A percentile compares a stretch with the other conserved stretches of the same genome.
These are phyloP conservation scores for Saraca asoca DNA, from an alignment of 331 rosid species.

Conservation along the genomic window DNA sequence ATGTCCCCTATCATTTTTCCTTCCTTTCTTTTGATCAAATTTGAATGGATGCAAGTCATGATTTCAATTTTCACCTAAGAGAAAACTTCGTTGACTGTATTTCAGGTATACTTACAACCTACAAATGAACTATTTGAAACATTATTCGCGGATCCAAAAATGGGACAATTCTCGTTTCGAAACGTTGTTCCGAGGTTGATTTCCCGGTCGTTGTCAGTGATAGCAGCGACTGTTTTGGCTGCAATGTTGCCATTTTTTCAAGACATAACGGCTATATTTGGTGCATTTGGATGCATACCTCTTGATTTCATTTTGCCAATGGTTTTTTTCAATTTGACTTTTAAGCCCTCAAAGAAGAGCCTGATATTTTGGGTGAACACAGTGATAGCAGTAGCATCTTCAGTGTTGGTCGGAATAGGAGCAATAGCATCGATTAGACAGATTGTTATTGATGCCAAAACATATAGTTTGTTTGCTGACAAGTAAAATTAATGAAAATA, in stretches of 20 bases:
- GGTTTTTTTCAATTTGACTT: constrained; percentile 67
- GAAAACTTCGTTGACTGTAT: constrained; percentile 3
- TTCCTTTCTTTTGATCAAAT: no score
- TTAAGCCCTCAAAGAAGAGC: constrained; percentile 69
- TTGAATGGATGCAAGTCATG: no score
- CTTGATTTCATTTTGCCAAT: constrained; percentile 82
- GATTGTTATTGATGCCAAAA: constrained; percentile 64
- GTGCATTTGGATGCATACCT: constrained; percentile 84
- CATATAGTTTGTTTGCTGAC: constrained; percentile 60
- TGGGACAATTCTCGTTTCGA: constrained; percentile 56
- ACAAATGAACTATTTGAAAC: constrained; percentile 75
- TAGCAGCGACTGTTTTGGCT: constrained; percentile 59
- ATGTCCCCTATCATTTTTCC: neutral
- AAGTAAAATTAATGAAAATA: constrained; percentile 20
- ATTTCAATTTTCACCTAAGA: neutral
- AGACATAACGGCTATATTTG: constrained; percentile 73
- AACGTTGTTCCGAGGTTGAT: constrained; percentile 69
- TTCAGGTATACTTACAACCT: constrained; percentile 76
- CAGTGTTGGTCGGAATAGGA: constrained; percentile 56
- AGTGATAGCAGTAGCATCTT: constrained; percentile 53
- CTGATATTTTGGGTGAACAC: constrained; percentile 63
- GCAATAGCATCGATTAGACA: constrained; percentile 76
- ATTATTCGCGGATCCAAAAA: constrained; percentile 63
- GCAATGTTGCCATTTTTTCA: constrained; percentile 89
- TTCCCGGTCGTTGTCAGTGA: constrained; percentile 64